Conservation (phyloP, 2,329 filamentous ascomycete species). For the Phoma sp. region DNA sequence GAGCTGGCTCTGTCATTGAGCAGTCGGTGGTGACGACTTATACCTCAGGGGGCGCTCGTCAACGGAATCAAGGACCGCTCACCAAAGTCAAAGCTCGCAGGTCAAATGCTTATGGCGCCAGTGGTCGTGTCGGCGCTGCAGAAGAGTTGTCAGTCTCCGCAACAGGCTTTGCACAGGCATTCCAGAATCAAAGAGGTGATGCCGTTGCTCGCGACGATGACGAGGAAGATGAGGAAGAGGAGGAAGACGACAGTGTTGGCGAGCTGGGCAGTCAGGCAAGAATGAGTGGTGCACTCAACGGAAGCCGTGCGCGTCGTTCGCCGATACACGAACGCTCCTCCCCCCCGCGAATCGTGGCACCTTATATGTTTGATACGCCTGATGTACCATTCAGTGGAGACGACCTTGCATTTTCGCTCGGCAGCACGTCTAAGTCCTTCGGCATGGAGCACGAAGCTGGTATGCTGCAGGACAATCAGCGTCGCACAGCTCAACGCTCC, state of each 20-base stretch:
- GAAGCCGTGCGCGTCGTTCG: constrained; percentile 14
- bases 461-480: constrained; percentile 25
- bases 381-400: constrained; percentile 29
- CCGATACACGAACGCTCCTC: constrained; percentile 12
- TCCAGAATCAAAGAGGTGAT: constrained; percentile 35
- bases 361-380: constrained; percentile 30
- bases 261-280: constrained; percentile 21
- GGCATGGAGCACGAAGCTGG: constrained; percentile 43
- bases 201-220: constrained; percentile 34
- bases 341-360: constrained; percentile 12
- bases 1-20: constrained; percentile 35
- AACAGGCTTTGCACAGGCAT: constrained; percentile 43
- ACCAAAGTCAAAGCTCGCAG: constrained; percentile 40
- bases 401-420: constrained; percentile 27
- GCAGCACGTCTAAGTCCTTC: constrained; percentile 44
- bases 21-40: constrained; percentile 30
- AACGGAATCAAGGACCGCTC: constrained; percentile 33
- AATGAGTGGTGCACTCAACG: constrained; percentile 20
- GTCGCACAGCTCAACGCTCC: constrained; percentile 2
- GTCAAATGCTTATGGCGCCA: constrained; percentile 48
- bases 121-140: constrained; percentile 40
- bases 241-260: constrained; percentile 22
- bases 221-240: constrained; percentile 24
- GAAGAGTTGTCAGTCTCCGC: constrained; percentile 34
- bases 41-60: constrained; percentile 24